Percentiles rank a stretch among this genome's conserved stretches.
Conservation (phyloP, 129 eudicot species). For the Artemisia argyi region DNA sequence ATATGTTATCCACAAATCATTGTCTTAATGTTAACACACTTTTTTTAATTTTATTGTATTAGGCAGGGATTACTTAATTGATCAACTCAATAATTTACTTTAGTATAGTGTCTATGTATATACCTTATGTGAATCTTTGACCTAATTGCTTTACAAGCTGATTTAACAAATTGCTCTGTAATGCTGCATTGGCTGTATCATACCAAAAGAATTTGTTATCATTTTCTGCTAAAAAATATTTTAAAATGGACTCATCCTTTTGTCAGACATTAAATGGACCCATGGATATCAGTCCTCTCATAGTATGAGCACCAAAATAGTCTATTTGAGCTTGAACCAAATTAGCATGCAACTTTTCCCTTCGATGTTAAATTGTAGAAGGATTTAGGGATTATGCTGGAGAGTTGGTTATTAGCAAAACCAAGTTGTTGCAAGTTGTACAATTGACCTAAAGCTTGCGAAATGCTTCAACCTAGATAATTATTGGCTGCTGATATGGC, state of each 20-base stretch:
- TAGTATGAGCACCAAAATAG: too few relatives aligned
- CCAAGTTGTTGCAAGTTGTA: constrained; percentile 9
- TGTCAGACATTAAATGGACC: too few relatives aligned
- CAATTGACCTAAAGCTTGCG: constrained; percentile 25
- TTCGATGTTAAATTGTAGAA: constrained; percentile 39
- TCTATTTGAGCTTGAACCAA: too few relatives aligned
- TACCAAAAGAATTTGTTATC: not conserved
- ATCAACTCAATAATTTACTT: too few relatives aligned
- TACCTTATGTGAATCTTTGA: not conserved
- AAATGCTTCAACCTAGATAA: constrained; percentile 34
- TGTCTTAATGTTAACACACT: too few relatives aligned
- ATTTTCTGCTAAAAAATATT: not conserved
- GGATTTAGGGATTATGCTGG: constrained; percentile 41
- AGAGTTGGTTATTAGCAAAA: constrained; percentile 22
- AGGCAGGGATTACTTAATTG: too few relatives aligned
- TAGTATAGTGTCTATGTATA: too few relatives aligned
- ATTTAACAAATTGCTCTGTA: not conserved
- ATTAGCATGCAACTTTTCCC: too few relatives aligned
- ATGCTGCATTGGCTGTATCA: not conserved
- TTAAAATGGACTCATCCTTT: too few relatives aligned
- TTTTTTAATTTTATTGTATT: too few relatives aligned
- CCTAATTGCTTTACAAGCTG: constrained; percentile 2
- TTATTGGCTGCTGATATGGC: constrained; percentile 16
- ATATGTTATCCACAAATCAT: too few relatives aligned
- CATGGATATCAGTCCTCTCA: too few relatives aligned